phyloP scores from a whole-genome alignment of 164 flowering plant genomes.

The Stephania cephalantha region DNA sequence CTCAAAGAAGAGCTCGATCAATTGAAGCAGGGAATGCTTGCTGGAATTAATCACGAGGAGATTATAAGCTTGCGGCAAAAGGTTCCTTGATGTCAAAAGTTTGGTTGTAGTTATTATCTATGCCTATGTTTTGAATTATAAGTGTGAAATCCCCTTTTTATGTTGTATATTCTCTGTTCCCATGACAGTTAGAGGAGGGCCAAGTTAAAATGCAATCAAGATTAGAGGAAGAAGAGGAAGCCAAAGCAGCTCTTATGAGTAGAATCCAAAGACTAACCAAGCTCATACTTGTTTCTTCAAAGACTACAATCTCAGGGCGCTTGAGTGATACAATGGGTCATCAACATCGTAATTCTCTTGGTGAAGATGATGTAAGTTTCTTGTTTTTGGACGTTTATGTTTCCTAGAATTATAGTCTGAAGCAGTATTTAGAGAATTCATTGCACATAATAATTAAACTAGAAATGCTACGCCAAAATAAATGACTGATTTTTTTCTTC shows the following conservation, averaged over 20 bases:
- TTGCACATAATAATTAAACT: neutral
- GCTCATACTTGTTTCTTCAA: constrained; percentile 93
- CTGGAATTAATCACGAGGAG: constrained; percentile 80
- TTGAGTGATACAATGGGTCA: constrained; percentile 55
- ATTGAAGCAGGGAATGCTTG: constrained; percentile 76
- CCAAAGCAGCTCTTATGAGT: constrained; percentile 97
- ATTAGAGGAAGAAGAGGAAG: constrained; percentile 98
- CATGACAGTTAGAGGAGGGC: constrained; percentile 84
- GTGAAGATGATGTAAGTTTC: constrained; percentile 72
- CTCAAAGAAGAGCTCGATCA: constrained; percentile 91
- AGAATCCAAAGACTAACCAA: constrained; percentile 96
- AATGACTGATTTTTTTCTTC: too few species aligned
- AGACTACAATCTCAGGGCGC: constrained; percentile 70
- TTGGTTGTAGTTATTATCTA: neutral
- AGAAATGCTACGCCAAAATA: too few species aligned
- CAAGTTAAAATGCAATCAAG: constrained; percentile 98
- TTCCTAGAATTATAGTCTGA: neutral
- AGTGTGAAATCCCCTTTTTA: neutral
- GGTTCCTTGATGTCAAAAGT: constrained; percentile 35
- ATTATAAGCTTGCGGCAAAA: constrained; percentile 72
- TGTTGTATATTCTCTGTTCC: constrained; percentile 5
- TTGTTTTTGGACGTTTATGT: neutral
- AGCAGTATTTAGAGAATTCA: neutral
- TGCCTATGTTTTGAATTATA: neutral
- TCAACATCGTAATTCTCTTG: constrained; percentile 53